Conservation (phyloP, 805 yeast species). For the Cyberlindnera mrakii region DNA sequence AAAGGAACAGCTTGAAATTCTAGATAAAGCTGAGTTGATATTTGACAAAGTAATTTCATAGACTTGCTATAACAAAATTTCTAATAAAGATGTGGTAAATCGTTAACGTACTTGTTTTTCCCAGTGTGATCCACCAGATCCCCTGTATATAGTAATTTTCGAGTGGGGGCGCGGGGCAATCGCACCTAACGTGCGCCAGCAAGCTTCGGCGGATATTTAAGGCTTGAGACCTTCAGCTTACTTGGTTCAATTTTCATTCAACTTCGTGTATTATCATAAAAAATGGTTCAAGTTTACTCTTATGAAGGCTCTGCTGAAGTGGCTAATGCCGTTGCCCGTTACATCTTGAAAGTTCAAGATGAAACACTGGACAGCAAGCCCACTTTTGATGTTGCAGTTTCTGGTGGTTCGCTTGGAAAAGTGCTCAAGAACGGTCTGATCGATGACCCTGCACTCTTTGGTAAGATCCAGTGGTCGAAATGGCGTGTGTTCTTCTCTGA, state of each 20-base stretch:
- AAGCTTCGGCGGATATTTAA: background rate
- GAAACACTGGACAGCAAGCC: constrained; percentile 40
- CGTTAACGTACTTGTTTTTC: too few relatives aligned
- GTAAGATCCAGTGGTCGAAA: constrained; percentile 53
- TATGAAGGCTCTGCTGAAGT: constrained; percentile 52
- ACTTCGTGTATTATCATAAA: background rate
- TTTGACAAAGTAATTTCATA: background rate
- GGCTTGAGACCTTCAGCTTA: background rate
- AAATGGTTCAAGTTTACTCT: constrained; percentile 31
- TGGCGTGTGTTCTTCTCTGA: constrained; percentile 88
- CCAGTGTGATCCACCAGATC: too few relatives aligned
- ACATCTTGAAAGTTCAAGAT: constrained; percentile 57
- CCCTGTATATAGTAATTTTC: too few relatives aligned
- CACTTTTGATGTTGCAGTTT: constrained; percentile 69
- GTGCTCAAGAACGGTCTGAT: constrained; percentile 60
- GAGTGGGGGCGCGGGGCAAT: too few relatives aligned
- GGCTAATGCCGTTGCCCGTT: constrained; percentile 60
- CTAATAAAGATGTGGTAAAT: too few relatives aligned
- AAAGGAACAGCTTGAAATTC: background rate
- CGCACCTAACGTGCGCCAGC: too few relatives aligned
- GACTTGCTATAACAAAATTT: too few relatives aligned
- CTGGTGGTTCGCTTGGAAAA: constrained; percentile 88
- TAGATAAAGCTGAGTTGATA: background rate
- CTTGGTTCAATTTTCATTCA: background rate
- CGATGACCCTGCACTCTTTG: constrained; percentile 40